These are phyloP conservation scores for Penicillium pancosmium DNA, from an alignment of 495 filamentous ascomycete genomes.

Conservation along the genomic window DNA sequence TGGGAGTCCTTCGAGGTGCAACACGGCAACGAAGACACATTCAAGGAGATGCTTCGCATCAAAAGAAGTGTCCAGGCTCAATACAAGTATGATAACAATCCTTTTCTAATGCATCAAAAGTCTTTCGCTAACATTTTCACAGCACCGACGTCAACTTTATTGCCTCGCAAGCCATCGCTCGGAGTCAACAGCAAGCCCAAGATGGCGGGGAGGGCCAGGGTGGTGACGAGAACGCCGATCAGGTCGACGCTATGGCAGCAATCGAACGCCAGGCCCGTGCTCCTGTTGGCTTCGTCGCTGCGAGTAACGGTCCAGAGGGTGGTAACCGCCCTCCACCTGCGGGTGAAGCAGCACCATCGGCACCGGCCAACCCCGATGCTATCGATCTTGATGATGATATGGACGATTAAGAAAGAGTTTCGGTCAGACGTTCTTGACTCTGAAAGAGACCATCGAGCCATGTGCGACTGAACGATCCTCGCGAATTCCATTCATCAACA, in stretches of 20 bases:
- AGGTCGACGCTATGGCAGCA: conserved; percentile 84
- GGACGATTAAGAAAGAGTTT: conserved; percentile 37
- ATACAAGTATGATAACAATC: conserved; percentile 69
- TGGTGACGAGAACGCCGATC: conserved; percentile 54
- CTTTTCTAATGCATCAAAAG: background rate
- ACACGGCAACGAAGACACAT: conserved; percentile 98
- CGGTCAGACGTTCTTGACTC: background rate
- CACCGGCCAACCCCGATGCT: conserved; percentile 81
- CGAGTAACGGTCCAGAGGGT: conserved; percentile 78
- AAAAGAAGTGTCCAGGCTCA: conserved; percentile 97
- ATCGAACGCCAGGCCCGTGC: conserved; percentile 88
- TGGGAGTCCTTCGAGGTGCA: conserved; percentile 98
- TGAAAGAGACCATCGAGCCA: background rate
- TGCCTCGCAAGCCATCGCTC: conserved; percentile 89
- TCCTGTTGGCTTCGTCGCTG: conserved; percentile 88
- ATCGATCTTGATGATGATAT: conserved; percentile 78
- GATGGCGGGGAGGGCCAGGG: conserved; percentile 41
- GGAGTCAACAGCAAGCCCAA: conserved; percentile 64
- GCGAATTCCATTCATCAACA: conserved; percentile 14
- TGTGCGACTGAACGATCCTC: conserved; percentile 9
- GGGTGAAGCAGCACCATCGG: conserved; percentile 41
- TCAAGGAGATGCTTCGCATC: conserved; percentile 98
- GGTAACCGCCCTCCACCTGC: conserved; percentile 56
- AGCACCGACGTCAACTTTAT: conserved; percentile 98
- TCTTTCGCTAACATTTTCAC: conserved; percentile 23